phyloP scores from a whole-genome alignment of 75 land plant species.

The Selaginella tamariscina region DNA sequence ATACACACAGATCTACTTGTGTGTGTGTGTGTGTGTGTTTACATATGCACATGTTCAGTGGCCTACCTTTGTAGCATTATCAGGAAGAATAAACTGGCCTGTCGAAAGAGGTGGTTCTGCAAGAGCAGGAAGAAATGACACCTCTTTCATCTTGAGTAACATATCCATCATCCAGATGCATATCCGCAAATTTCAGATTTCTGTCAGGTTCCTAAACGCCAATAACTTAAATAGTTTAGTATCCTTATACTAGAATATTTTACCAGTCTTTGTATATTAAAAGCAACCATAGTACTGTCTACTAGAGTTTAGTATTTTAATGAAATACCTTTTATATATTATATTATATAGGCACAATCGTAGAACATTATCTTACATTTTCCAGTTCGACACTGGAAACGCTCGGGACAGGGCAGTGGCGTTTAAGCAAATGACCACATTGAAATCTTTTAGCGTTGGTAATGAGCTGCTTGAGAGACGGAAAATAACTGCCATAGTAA shows the following conservation, averaged over 20 bases:
- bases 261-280: not conserved
- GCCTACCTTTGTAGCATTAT: no score
- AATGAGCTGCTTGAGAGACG: not conserved
- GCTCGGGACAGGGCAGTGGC: constrained; percentile 39
- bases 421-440: constrained; percentile 35
- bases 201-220: not conserved
- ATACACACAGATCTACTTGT: not conserved
- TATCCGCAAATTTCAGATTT: not conserved
- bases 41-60: no score
- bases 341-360: no score
- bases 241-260: not conserved
- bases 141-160: not conserved
- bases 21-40: not conserved
- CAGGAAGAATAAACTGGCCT: not conserved
- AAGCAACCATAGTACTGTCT: not conserved
- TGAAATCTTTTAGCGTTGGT: constrained; percentile 20
- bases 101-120: not conserved
- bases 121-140: not conserved
- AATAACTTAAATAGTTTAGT: not conserved
- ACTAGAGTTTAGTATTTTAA: not conserved
- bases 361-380: no score
- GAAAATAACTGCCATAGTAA: not conserved
- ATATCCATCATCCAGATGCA: constrained; percentile 8
- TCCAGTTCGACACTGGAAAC: not conserved
- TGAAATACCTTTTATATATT: not conserved